phyloP scores from a whole-genome alignment of 192 early-diverging fungal genomes.

The Coemansia sp. region DNA sequence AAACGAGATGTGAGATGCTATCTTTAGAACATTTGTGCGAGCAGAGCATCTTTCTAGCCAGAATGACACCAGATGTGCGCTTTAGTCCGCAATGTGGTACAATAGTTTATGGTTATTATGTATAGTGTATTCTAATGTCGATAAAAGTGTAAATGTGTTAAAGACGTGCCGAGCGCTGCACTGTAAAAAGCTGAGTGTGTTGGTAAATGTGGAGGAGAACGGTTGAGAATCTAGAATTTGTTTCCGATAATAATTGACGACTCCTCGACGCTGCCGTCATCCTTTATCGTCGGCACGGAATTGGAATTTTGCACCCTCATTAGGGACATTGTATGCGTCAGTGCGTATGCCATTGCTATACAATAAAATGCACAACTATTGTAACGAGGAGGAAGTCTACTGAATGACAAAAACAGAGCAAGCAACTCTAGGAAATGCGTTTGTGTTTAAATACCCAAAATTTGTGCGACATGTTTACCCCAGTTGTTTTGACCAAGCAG shows the following conservation, averaged over 20 bases:
- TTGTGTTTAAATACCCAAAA: neutral
- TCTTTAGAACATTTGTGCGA: neutral
- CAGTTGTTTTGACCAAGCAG: too few species aligned
- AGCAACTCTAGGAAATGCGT: neutral
- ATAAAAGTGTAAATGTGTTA: neutral
- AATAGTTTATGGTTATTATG: neutral
- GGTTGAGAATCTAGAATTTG: neutral
- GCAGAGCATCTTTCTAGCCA: too few species aligned
- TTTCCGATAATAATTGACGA: neutral
- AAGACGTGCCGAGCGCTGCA: neutral
- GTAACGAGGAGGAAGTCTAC: neutral
- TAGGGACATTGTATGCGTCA: neutral
- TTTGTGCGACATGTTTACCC: neutral
- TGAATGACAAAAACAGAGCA: neutral
- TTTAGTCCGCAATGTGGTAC: neutral
- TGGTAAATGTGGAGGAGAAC: neutral
- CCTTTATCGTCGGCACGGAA: neutral
- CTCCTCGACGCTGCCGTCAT: constrained; percentile 3
- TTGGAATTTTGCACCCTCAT: neutral
- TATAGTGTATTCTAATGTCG: neutral
- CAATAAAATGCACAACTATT: neutral
- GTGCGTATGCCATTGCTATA: neutral
- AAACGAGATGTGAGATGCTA: neutral
- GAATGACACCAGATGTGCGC: too few species aligned
- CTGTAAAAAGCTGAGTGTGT: neutral